Conservation (phyloP, 1,284 basidiomycete species). For the Cryptococcus depauperatus region DNA sequence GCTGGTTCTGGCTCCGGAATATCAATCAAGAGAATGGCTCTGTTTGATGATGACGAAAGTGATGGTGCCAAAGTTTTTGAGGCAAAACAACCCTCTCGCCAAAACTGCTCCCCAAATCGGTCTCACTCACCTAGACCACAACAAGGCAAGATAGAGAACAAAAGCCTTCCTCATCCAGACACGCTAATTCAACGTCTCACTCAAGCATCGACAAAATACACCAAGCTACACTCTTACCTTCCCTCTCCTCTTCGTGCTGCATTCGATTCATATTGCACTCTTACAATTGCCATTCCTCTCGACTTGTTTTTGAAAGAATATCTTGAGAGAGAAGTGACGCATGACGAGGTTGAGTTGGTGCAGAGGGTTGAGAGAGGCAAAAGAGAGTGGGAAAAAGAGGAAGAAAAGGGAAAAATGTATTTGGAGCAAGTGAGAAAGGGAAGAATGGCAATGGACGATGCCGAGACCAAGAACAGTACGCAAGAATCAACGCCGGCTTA, state of each 20-base stretch:
- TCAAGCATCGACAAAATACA: background rate
- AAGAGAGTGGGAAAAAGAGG: background rate
- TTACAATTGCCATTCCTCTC: constrained; percentile 1
- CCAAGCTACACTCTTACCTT: background rate
- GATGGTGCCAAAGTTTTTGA: too few species aligned
- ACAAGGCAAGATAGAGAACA: too few species aligned
- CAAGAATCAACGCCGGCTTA: background rate
- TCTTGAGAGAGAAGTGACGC: background rate
- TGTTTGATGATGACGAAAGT: background rate
- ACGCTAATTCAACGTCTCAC: background rate
- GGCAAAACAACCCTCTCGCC: too few species aligned
- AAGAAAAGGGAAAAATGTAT: background rate
- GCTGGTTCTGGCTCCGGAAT: background rate
- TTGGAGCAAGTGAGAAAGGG: background rate
- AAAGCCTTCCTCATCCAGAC: background rate
- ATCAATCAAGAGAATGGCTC: background rate
- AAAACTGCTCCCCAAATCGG: too few species aligned
- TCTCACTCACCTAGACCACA: too few species aligned
- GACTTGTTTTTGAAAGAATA: background rate
- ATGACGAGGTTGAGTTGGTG: background rate
- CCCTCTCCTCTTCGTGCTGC: background rate
- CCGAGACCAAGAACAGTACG: background rate
- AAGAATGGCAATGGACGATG: constrained; percentile 26
- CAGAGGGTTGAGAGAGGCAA: background rate
- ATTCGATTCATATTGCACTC: background rate